Percentiles rank a stretch among this genome's conserved stretches.
Evolutionary conservation across 176 grass and related monocot genomes (phyloP).

Genomic region (Rhynchospora tenuis): DNA sequence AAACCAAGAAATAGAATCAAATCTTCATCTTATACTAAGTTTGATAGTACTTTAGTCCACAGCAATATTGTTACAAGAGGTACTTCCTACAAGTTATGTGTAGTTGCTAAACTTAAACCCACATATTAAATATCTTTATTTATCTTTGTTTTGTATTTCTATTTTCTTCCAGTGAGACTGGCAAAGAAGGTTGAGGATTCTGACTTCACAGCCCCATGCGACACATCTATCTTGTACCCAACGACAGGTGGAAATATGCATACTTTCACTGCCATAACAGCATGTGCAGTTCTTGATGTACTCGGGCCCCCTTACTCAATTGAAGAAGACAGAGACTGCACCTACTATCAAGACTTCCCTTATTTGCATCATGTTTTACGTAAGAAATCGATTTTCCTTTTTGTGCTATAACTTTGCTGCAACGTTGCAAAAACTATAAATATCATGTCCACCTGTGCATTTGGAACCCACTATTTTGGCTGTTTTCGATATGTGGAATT

Average conservation of each 20-base stretch:
- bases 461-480: no score
- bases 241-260: slow-evolving; percentile 85
- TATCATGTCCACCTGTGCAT: no score
- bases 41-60: neutral
- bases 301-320: slow-evolving; percentile 73
- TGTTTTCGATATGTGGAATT: no score
- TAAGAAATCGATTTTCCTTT: slow-evolving; percentile 29
- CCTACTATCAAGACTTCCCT: slow-evolving; percentile 52
- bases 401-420: neutral
- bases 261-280: slow-evolving; percentile 42
- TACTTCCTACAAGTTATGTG: neutral
- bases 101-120: neutral
- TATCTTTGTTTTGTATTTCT: neutral
- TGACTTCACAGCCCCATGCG: slow-evolving; percentile 55
- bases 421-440: neutral
- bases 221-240: slow-evolving; percentile 72
- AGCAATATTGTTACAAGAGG: neutral
- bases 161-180: slow-evolving; percentile 41
- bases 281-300: slow-evolving; percentile 66
- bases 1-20: neutral
- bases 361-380: slow-evolving; percentile 24
- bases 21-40: neutral
- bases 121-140: neutral
- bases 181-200: slow-evolving; percentile 59
- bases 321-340: slow-evolving; percentile 72